Conservation (phyloP, 768 basidiomycete species). For the Dictyophora rubrovolvata region DNA sequence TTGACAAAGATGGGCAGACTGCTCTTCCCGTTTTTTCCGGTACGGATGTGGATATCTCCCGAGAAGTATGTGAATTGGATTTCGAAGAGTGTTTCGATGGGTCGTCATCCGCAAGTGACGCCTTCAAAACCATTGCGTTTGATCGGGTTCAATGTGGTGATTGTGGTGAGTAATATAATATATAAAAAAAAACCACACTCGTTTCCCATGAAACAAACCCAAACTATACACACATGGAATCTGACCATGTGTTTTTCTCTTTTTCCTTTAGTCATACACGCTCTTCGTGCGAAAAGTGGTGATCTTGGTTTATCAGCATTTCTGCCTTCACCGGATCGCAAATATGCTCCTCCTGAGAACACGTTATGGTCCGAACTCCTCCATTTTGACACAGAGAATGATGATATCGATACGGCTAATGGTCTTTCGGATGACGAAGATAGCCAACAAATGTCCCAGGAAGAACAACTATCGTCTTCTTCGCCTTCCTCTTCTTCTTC, state of each 20-base stretch:
- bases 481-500: not conserved
- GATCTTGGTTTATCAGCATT: conserved; percentile 25
- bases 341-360: not conserved
- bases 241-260: not conserved
- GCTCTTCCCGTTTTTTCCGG: not conserved
- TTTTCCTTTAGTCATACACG: conserved; percentile 18
- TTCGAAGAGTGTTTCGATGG: conserved; percentile 15
- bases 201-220: not conserved
- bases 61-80: conserved; percentile 12
- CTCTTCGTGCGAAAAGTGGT: conserved; percentile 22
- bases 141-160: conserved; percentile 25
- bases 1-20: not conserved
- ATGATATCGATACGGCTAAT: not conserved
- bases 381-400: not conserved
- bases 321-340: conserved; percentile 19
- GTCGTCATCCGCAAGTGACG: conserved; percentile 15
- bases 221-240: not conserved
- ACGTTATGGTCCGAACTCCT: not conserved
- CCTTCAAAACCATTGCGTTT: conserved; percentile 26
- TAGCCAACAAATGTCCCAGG: not conserved
- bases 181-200: no score
- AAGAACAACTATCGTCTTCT: not conserved
- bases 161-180: conserved; percentile 13
- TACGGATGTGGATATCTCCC: not conserved
- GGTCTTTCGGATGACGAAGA: not conserved